Conservation (phyloP, 2,329 filamentous ascomycete species). For the Alternaria ventricosa region DNA sequence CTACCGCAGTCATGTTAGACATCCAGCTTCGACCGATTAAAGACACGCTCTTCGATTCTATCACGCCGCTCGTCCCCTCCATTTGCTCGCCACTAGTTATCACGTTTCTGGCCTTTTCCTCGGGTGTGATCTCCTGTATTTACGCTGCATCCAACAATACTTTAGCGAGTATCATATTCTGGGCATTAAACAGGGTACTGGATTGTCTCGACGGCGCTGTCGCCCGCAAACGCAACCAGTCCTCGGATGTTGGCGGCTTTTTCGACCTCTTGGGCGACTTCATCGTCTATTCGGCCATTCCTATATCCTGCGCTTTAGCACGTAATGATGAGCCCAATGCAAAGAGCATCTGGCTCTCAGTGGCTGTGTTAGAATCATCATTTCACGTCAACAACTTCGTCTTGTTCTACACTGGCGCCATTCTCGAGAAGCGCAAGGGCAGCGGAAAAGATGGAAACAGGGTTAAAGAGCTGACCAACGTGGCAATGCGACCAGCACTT, state of each 20-base stretch:
- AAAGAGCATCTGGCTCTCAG: neutral
- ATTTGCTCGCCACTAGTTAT: neutral
- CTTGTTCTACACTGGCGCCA: neutral
- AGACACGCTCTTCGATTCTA: neutral
- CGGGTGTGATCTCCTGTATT: neutral
- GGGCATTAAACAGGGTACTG: neutral
- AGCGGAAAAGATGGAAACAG: neutral
- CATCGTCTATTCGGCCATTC: neutral
- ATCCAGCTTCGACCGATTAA: neutral
- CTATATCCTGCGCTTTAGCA: neutral
- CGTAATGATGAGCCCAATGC: neutral
- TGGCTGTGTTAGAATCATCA: neutral
- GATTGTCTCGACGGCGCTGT: conserved; percentile 1
- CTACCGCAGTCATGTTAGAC: neutral
- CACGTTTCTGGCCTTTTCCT: neutral
- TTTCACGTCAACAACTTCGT: neutral
- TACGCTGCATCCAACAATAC: neutral
- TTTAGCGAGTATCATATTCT: neutral
- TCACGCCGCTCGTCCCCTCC: neutral
- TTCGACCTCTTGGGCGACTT: neutral
- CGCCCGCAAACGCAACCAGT: neutral
- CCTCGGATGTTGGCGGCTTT: neutral
- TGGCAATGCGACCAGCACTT: neutral
- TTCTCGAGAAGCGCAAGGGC: neutral
- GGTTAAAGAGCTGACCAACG: neutral